phyloP scores from a whole-genome alignment of 345 rosid species.

The Eutrema japonicum region DNA sequence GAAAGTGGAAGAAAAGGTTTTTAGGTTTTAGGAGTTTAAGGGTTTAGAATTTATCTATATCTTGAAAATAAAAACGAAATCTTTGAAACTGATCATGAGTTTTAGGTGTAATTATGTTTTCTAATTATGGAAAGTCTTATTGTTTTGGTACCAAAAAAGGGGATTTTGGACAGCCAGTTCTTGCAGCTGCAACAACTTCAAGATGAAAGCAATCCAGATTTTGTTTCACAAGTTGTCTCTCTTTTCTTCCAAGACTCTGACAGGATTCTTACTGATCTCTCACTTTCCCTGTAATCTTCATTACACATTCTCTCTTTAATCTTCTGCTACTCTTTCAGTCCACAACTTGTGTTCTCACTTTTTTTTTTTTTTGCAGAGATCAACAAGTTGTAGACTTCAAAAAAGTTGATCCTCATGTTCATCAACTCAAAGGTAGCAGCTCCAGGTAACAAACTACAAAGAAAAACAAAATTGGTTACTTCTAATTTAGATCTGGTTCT shows the following conservation, averaged over 20 bases:
- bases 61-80: not conserved
- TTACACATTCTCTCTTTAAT: slow-evolving; percentile 12
- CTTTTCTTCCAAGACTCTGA: slow-evolving; percentile 94
- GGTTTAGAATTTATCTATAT: not conserved
- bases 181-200: slow-evolving; percentile 86
- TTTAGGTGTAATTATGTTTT: slow-evolving; percentile 4
- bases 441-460: slow-evolving; percentile 62
- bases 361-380: slow-evolving; percentile 48
- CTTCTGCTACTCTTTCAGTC: not conserved
- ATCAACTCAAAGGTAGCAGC: slow-evolving; percentile 98
- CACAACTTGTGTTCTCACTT: not conserved
- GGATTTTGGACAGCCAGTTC: slow-evolving; percentile 83
- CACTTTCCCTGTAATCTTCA: slow-evolving; percentile 63
- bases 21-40: not conserved
- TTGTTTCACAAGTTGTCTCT: slow-evolving; percentile 90
- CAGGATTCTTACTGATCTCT: slow-evolving; percentile 83
- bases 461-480: not conserved
- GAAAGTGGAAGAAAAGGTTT: not conserved
- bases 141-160: slow-evolving; percentile 53
- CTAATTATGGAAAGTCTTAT: slow-evolving; percentile 14
- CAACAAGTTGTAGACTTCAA: slow-evolving; percentile 83
- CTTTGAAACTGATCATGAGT: slow-evolving; percentile 9
- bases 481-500: not conserved
- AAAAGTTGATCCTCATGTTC: slow-evolving; percentile 85
- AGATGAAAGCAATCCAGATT: slow-evolving; percentile 97